Conservation (phyloP, 2,329 filamentous ascomycete species). For the Tricladium varicosporioides region DNA sequence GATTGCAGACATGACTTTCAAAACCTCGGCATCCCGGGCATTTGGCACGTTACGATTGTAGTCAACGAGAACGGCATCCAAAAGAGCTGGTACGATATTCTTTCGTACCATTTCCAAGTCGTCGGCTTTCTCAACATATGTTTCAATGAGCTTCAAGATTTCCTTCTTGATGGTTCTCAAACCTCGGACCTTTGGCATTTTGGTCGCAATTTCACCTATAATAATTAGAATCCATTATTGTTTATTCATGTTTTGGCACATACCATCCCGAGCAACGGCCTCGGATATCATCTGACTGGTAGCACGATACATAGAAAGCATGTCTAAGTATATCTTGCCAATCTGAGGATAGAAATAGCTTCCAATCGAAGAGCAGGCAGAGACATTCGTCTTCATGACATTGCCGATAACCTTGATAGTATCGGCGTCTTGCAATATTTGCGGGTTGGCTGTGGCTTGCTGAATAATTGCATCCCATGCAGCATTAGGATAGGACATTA, state of each 20-base stretch:
- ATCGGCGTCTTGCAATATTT: constrained; percentile 84
- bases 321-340: constrained; percentile 94
- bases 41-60: constrained; percentile 97
- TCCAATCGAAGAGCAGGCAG: constrained; percentile 95
- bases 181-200: constrained; percentile 94
- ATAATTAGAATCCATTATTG: constrained; percentile 32
- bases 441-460: constrained; percentile 79
- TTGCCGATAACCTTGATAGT: constrained; percentile 99
- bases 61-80: constrained; percentile 91
- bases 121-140: constrained; percentile 96
- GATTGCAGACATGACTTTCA: constrained; percentile 97
- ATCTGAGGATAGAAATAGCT: constrained; percentile 98
- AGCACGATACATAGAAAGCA: constrained; percentile 98
- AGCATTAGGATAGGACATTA: constrained; percentile 90
- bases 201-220: constrained; percentile 84
- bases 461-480: constrained; percentile 96
- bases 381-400: constrained; percentile 99
- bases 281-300: constrained; percentile 97
- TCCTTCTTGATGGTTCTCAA: constrained; percentile 99
- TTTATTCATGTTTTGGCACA: constrained; percentile 23
- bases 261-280: constrained; percentile 81
- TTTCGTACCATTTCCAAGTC: constrained; percentile 89
- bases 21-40: constrained; percentile 91
- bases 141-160: constrained; percentile 96
- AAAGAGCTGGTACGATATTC: constrained; percentile 91